Percentiles rank a stretch among this genome's conserved stretches.
Evolutionary conservation across 345 rosid genomes (phyloP).

Genomic region (Carallia brachiata): DNA sequence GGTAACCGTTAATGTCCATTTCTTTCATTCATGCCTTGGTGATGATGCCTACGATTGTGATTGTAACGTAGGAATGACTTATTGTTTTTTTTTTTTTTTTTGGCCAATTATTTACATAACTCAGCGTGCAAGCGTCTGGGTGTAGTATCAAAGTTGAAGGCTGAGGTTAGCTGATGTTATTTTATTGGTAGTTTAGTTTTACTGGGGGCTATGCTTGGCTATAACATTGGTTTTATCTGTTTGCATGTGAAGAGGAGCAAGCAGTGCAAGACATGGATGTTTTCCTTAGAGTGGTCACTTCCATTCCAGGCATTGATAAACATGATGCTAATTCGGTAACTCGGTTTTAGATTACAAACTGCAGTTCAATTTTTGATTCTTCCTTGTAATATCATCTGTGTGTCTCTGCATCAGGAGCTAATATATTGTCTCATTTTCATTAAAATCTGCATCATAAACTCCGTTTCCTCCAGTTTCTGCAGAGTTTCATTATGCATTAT

Average conservation of each 20-base stretch:
- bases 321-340: slow-evolving; percentile 85
- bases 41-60: background rate
- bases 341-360: background rate
- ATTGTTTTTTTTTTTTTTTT: background rate
- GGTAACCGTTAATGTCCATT: slow-evolving; percentile 34
- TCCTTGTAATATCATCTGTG: background rate
- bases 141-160: slow-evolving; percentile 58
- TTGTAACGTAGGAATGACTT: background rate
- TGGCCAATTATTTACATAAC: slow-evolving; percentile 8
- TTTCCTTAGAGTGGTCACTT: slow-evolving; percentile 62
- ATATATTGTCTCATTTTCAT: background rate
- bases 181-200: background rate
- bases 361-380: background rate
- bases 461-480: background rate
- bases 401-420: background rate
- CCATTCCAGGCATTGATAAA: slow-evolving; percentile 74
- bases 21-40: background rate
- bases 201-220: no score
- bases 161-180: slow-evolving; percentile 55
- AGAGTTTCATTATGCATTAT: background rate
- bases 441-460: background rate
- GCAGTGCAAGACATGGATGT: slow-evolving; percentile 54
- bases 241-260: slow-evolving; percentile 57
- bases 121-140: slow-evolving; percentile 82
- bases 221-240: background rate